phyloP scores from a whole-genome alignment of 2,329 filamentous ascomycete species.

The Trichoderma sp. region DNA sequence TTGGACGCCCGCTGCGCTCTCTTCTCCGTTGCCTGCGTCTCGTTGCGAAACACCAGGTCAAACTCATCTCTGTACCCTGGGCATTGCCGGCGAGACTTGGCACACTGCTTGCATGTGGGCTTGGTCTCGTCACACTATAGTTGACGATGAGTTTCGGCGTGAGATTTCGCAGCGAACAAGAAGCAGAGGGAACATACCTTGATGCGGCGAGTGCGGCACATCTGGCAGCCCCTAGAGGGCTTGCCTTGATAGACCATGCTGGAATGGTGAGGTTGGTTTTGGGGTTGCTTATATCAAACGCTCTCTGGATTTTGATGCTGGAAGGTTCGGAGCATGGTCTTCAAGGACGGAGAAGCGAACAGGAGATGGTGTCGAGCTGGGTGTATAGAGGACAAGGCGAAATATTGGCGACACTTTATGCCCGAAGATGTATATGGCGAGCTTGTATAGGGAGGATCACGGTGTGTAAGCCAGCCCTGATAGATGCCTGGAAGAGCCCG shows the following conservation, averaged over 20 bases:
- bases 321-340: slow-evolving; percentile 1
- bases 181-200: slow-evolving; percentile 56
- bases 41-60: slow-evolving; percentile 71
- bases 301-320: neutral
- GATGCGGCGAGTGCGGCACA: slow-evolving; percentile 72
- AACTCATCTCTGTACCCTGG: slow-evolving; percentile 72
- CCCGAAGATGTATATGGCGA: neutral
- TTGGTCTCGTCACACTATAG: slow-evolving; percentile 67
- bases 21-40: slow-evolving; percentile 68
- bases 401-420: neutral
- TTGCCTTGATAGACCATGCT: slow-evolving; percentile 68
- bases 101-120: slow-evolving; percentile 66
- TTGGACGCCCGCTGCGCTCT: slow-evolving; percentile 60
- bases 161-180: neutral
- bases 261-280: slow-evolving; percentile 19
- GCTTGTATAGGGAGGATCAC: neutral
- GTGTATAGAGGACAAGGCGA: neutral
- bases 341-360: neutral
- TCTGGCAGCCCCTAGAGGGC: slow-evolving; percentile 70
- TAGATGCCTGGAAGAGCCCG: neutral
- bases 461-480: neutral
- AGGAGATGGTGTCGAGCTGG: neutral
- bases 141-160: slow-evolving; percentile 21
- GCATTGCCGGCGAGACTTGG: slow-evolving; percentile 64
- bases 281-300: slow-evolving; percentile 8